Base-by-base conservation (phyloP, 768 basidiomycete genomes). In the Dictyophora rubrovolvata region DNA sequence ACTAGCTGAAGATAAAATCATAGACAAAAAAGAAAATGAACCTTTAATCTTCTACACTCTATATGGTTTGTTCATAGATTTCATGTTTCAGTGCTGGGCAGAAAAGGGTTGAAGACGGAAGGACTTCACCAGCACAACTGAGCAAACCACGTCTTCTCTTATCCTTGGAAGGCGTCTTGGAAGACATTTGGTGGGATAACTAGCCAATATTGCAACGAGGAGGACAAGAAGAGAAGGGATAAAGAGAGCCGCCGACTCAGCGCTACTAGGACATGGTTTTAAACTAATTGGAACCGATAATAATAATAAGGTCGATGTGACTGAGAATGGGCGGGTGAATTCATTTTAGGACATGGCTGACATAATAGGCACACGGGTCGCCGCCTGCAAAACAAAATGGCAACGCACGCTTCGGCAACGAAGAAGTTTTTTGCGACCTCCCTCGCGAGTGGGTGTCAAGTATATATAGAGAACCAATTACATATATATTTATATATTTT, bases 401-500 rank as follows among this genome's bases (percentile, higher is more conserved):
- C 42, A 42, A 42, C 42, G 28, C 28, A 28, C 2, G 28, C 28
- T 28, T 28, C 28, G 28, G 28, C 49, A 53, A 20, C 53, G 28
- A 20, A 42, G 50, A 7, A 14, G 59, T 18, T 54, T 51, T 54
- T 34, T 54, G 18, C 51, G 16, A 35, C 8, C 37, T 23, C 54
- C 8, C 37, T 23, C 54, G 22, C 16, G 20, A 28, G 28, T 28
- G 28, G n/a, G 28, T 28, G 28, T 28, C 28, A 28, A 28, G 28
- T 28, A 28, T 28, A 28, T 28, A 28, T 28, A 28, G 17, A 47
- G 10, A 22, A 58, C 37, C 11, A 55, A 59, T 47, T 48, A 56
- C 35, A 59, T 20, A 46, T 28, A 46, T n/a, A 20, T 22, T n/a
- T 28, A 42, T 48, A 71, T 78, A 81, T 69, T 85, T 80, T 34